A percentile compares a stretch with the other conserved stretches of the same genome.
Evolutionary conservation across 805 yeast species (phyloP).

Genomic region (Ogataea nonfermentans): DNA sequence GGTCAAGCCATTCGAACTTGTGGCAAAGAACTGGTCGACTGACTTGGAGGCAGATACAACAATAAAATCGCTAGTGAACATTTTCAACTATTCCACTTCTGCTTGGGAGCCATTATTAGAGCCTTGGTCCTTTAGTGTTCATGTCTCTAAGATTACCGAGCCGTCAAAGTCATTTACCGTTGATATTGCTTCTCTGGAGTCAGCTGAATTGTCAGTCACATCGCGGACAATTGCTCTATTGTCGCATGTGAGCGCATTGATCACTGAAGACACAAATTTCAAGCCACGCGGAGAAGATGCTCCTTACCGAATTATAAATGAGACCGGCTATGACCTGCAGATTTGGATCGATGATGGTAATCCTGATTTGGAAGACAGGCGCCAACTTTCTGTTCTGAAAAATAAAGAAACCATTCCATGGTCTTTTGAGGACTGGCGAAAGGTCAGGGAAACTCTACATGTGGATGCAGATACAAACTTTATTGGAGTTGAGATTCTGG

Average conservation of each 20-base stretch:
- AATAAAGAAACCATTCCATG: constrained; percentile 62
- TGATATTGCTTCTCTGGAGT: constrained; percentile 70
- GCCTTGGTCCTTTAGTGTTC: constrained; percentile 77
- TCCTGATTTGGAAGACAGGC: constrained; percentile 24
- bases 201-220: constrained; percentile 79
- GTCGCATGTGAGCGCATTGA: constrained; percentile 61
- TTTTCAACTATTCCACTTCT: constrained; percentile 84
- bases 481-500: constrained; percentile 61
- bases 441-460: constrained; percentile 74
- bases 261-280: constrained; percentile 51
- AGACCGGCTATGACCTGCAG: constrained; percentile 79
- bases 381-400: constrained; percentile 38
- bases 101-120: constrained; percentile 95
- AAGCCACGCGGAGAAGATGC: constrained; percentile 74
- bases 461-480: constrained; percentile 60
- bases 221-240: constrained; percentile 76
- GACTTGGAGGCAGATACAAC: constrained; percentile 69
- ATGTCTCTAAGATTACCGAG: constrained; percentile 50
- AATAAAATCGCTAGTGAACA: constrained; percentile 65
- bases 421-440: constrained; percentile 95
- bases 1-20: constrained; percentile 63
- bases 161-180: constrained; percentile 52
- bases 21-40: constrained; percentile 82
- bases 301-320: constrained; percentile 78
- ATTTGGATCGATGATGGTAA: constrained; percentile 69